Evolutionary conservation across 345 rosid genomes (phyloP), one percentile per base, ranked within the genome.

Genomic region (Lumnitzera racemosa): DNA sequence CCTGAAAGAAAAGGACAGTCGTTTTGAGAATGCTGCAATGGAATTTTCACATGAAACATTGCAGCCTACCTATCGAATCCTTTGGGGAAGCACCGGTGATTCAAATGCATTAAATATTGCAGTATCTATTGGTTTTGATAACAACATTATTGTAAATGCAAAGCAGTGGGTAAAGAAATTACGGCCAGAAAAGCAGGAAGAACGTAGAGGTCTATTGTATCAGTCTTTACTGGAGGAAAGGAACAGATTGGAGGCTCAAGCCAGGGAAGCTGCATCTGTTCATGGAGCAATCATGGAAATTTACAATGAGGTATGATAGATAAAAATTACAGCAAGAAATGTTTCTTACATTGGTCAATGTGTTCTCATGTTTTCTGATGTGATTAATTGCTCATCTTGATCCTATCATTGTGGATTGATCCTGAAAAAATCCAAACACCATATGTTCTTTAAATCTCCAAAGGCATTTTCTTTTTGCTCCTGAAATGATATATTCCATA

Each of bases 91-190:
- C 59, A 69, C 82, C 9, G 98, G 98, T 59, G 76, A 72, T 68
- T 92, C 98, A 73, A 83, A 92, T 77, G 98, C 98, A 11, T 66
- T 89, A 66, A 76, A 74, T 53, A 90, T 92, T 53, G 96, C 96
- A 55, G 78, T 78, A 62, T 82, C 91, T 13, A 82, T 92, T 65
- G 96, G 96, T 72, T 92, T 92, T 47, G 70, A 89, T 74, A 58
- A 65, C 29, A 59, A 70, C 51, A 81, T 89, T 61, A 74, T 92
- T 70, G 83, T 81, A 66, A 67, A 69, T 51, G 96, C 96, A 25
- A 73, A 81, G 68, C 61, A 71, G 43, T 85, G 94, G 96, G 84
- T 78, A 46, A 90, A 89, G 65, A 82, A 64, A 60, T 70, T 92
- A 67, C 83, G 55, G 47, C 92, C 98, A 54, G 96, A 89, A 67